Base-by-base conservation (phyloP, 2,329 filamentous ascomycete genomes). In the Clathrospora elynae region DNA sequence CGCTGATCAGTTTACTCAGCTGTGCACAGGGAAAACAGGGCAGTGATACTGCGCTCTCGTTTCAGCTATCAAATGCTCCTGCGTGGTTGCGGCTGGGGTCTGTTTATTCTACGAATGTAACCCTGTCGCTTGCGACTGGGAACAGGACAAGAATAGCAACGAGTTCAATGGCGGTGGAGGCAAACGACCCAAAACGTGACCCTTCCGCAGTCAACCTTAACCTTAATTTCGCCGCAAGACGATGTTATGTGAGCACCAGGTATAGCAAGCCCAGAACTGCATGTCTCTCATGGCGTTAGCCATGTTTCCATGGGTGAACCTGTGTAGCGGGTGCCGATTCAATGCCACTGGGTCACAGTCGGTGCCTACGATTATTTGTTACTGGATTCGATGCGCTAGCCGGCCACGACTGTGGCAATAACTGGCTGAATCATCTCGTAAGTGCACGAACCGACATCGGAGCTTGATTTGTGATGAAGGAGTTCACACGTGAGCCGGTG, bases 131-230 rank as follows among this genome's bases (percentile, higher is more conserved):
- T n/a, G n/a, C n/a, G n/a, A n/a, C n/a, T n/a, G n/a, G n/a, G 57
- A 64, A 42, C 35, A 31, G 11, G 43, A 56, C 49, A 55, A 55
- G 43, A 64, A 64, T 65, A 65, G 59, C 32, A 57, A 50, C 44
- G 32, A 19, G 26, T 41, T 25, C 32, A 46, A 20, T 12, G 13
- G 30, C 26, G 33, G 48, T 46, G 40, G 46, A 49, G 33, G 51
- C 49, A 53, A 57, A 47, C 43, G 46, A 45, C 32, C 32, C 47
- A 45, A 43, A 19, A 23, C 41, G 37, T 33, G 18, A 44, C 48
- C 42, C 42, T 43, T 34, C 38, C 43, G 37, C 40, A 39, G 31
- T 26, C 46, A 55, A 51, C 49, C 53, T 55, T 54, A 49, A 55
- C 49, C 47, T 61, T 57, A 52, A 50, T 47, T 42, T 40, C 36